phyloP scores from a whole-genome alignment of 1,139 yeast species.

The Sugiyamaella grinbergsii region DNA sequence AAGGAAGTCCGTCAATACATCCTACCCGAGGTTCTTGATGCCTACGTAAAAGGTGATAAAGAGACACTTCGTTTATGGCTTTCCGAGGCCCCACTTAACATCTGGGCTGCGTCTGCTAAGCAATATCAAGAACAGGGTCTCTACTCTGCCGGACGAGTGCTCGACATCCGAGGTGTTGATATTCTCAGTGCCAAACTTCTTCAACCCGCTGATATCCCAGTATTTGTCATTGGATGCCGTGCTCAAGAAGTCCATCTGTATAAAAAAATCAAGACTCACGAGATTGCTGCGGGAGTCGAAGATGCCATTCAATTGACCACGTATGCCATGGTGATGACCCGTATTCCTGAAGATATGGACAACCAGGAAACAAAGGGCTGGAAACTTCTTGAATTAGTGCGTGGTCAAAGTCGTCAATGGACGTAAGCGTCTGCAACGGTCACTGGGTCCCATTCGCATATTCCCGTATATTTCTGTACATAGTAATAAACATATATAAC shows the following conservation, averaged over 20 bases:
- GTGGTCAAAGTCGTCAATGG: constrained; percentile 91
- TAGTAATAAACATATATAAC: constrained; percentile 12
- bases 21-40: constrained; percentile 93
- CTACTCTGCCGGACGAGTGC: constrained; percentile 85
- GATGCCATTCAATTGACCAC: constrained; percentile 91
- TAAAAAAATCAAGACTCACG: constrained; percentile 88
- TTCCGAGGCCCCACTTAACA: constrained; percentile 95
- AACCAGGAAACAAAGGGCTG: constrained; percentile 94
- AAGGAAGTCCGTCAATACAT: constrained; percentile 87
- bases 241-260: constrained; percentile 94
- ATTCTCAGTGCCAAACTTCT: constrained; percentile 84
- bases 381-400: constrained; percentile 92
- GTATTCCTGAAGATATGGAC: constrained; percentile 89
- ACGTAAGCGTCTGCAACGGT: constrained; percentile 57
- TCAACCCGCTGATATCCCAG: constrained; percentile 93
- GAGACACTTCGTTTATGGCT: constrained; percentile 84
- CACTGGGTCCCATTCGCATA: constrained; percentile 2
- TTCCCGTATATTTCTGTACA: constrained; percentile 19
- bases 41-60: constrained; percentile 91
- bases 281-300: constrained; percentile 94
- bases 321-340: constrained; percentile 93
- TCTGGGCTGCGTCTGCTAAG: constrained; percentile 92
- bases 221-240: constrained; percentile 89
- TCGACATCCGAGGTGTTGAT: constrained; percentile 95
- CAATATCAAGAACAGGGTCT: constrained; percentile 90